Evolutionary conservation across 2,329 filamentous ascomycete species (phyloP), one percentile per base, ranked within the genome.

Genomic region (Plectosphaerella sp.): DNA sequence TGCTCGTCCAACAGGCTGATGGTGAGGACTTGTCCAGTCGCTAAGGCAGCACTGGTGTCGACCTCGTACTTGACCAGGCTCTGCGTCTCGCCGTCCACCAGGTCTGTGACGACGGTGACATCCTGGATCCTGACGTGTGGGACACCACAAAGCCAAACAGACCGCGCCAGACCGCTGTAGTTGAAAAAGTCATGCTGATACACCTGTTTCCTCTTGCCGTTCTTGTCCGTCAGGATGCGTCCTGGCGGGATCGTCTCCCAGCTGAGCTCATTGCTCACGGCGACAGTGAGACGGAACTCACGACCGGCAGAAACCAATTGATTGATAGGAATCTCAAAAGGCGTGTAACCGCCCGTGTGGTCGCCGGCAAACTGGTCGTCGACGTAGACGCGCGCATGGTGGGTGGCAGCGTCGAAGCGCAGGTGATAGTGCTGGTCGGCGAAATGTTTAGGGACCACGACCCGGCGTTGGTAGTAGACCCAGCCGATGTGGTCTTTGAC

Each of bases 131-230:
- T 57, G 2, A 55, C 49, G 0, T 37, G 20, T 9, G 64, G 62
- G 2, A 65, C 59, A 11, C 54, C 57, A 28, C 59, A 66, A 2
- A 66, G 37, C 53, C 55, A 65, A 3, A 66, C 55, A 0, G 64
- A 67, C 1, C 64, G 60, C 2, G 60, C 57, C 16, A 66, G 55
- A 14, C 64, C 64, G 3, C 57, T 48, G 42, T 64, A 65, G 49
- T 67, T 67, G 49, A 60, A 65, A 42, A 66, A 67, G 49, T 65
- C 64, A 50, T 66, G 62, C 36, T 62, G 57, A 25, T 65, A 65
- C 9, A 49, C 47, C 51, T 67, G 61, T 15, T 54, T 54, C 12
- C 52, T 55, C 36, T 52, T 61, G 8, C 61, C 61, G 33, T 54
- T 52, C n/a, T 39, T 35, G 1, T 53, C 20, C 2, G 49, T 45